phyloP scores from a whole-genome alignment of 306 rosid genomes.

The Cucurbita argyrosperma region DNA sequence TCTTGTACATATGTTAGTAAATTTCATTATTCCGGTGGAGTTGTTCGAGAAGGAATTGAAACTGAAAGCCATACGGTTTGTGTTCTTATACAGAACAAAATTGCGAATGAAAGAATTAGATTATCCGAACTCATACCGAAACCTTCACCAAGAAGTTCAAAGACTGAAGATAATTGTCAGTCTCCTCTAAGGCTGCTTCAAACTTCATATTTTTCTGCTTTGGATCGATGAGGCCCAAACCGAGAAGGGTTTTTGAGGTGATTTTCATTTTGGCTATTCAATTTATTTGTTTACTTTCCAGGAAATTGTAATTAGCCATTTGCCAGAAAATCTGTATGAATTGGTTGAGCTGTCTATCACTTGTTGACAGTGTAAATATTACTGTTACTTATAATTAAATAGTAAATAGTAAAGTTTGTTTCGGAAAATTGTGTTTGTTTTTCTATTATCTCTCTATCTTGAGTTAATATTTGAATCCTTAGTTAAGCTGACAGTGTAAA shows the following conservation, averaged over 20 bases:
- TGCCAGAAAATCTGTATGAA: background rate
- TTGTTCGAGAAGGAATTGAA: background rate
- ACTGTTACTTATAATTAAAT: background rate
- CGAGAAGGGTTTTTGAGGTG: background rate
- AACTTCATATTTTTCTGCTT: slow-evolving; percentile 54
- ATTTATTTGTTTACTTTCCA: background rate
- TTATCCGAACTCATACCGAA: slow-evolving; percentile 55
- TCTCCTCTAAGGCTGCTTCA: slow-evolving; percentile 44
- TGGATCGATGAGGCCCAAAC: slow-evolving; percentile 40
- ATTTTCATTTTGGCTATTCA: background rate
- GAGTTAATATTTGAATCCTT: too few relatives aligned
- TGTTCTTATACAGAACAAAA: slow-evolving; percentile 37
- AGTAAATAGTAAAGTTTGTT: background rate
- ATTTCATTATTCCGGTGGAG: background rate
- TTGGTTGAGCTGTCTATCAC: slow-evolving; percentile 4
- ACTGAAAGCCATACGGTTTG: background rate
- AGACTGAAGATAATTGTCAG: slow-evolving; percentile 31
- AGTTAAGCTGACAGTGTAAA: too few relatives aligned
- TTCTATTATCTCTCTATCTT: too few relatives aligned
- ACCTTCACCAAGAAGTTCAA: slow-evolving; percentile 40
- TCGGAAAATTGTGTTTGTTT: too few relatives aligned
- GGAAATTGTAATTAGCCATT: background rate
- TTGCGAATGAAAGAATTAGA: slow-evolving; percentile 44
- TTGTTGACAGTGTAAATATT: slow-evolving; percentile 4
- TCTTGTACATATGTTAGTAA: background rate